Conservation (phyloP, 176 grass and related monocot genomes). For the Raddia distichophylla region DNA sequence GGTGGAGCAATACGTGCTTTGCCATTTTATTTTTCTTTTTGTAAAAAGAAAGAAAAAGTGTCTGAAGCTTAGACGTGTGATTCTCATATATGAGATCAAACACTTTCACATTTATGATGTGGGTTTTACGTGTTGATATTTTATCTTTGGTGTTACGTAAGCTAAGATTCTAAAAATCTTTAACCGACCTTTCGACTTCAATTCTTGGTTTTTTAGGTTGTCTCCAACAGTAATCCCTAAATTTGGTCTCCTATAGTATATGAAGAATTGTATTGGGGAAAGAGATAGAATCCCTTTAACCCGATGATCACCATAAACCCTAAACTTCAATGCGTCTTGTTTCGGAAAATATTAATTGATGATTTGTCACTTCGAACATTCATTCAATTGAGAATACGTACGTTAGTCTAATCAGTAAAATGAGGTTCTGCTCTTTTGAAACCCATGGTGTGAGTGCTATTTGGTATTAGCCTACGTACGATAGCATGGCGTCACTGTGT, state of each 20-base stretch:
- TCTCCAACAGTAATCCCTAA: too few relatives aligned
- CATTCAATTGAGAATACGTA: too few relatives aligned
- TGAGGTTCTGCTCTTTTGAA: not conserved
- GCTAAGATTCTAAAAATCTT: too few relatives aligned
- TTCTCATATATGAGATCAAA: too few relatives aligned
- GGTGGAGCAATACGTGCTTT: not conserved
- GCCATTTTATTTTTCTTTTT: not conserved
- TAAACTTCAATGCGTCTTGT: not conserved
- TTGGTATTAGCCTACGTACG: not conserved
- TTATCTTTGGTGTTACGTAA: not conserved
- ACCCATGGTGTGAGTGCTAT: not conserved
- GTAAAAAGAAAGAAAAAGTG: not conserved
- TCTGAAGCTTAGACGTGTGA: too few relatives aligned
- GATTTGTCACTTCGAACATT: too few relatives aligned
- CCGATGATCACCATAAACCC: not conserved
- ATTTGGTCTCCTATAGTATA: too few relatives aligned
- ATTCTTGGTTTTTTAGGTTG: not conserved
- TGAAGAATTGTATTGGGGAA: too few relatives aligned
- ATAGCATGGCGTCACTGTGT: not conserved
- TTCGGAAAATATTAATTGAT: not conserved
- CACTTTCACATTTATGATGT: not conserved
- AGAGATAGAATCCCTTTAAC: not conserved
- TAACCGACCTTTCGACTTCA: not conserved
- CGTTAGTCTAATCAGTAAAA: not conserved
- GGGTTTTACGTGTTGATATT: not conserved